phyloP scores from a whole-genome alignment of 1,284 basidiomycete genomes.

The Fomitopsis palustris region DNA sequence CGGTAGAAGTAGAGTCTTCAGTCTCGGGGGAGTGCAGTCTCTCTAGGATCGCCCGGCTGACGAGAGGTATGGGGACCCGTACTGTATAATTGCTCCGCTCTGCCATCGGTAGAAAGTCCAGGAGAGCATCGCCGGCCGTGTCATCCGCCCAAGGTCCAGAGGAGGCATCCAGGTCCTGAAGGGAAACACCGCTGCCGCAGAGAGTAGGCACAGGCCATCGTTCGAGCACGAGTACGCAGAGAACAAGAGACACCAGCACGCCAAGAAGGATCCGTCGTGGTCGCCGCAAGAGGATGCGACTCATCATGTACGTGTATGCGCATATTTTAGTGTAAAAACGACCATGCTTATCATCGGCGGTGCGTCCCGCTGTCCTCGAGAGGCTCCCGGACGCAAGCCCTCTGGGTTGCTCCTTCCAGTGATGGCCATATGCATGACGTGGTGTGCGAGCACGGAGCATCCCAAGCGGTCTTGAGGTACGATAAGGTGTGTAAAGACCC shows the following conservation, averaged over 20 bases:
- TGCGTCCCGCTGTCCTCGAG: not conserved
- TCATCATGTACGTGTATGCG: not conserved
- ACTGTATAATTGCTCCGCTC: not conserved
- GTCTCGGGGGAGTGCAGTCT: not conserved
- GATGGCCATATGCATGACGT: not conserved
- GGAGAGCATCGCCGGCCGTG: not conserved
- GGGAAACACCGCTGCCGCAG: no score
- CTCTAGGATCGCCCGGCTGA: not conserved
- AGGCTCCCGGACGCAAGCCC: not conserved
- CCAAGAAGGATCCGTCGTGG: not conserved
- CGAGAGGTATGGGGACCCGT: not conserved
- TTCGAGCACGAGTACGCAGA: not conserved
- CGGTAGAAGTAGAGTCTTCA: not conserved
- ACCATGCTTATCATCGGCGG: not conserved
- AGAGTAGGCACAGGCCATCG: not conserved
- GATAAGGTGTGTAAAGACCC: not conserved
- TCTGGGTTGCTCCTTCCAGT: not conserved
- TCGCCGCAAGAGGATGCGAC: not conserved
- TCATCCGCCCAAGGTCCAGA: not conserved
- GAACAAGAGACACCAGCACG: not conserved
- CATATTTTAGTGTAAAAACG: not conserved
- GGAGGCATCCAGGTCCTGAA: no score
- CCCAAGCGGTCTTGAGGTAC: not conserved
- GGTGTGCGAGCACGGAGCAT: not conserved
- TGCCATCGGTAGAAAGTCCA: not conserved